Conservation (phyloP, 441 rosid species). For the Corymbia citriodora region DNA sequence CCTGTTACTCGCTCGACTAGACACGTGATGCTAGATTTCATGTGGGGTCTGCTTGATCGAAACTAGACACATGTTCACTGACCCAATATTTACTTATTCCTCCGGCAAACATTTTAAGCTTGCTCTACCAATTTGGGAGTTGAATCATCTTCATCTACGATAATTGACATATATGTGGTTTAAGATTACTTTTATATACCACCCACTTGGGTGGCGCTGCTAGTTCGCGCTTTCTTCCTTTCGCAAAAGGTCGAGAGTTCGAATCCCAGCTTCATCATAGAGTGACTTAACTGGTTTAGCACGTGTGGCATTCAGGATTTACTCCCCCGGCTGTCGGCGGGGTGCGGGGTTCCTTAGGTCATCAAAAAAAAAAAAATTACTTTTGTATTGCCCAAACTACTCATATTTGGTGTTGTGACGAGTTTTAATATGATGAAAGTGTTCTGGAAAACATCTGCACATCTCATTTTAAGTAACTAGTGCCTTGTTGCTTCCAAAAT, state of each 20-base stretch:
- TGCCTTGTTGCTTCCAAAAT: not conserved
- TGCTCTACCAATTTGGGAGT: not conserved
- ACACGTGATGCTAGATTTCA: not conserved
- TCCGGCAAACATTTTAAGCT: not conserved
- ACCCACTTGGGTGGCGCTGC: too few relatives aligned
- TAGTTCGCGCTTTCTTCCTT: too few relatives aligned
- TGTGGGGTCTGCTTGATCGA: not conserved
- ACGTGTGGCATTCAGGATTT: too few relatives aligned
- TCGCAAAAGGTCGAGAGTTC: too few relatives aligned
- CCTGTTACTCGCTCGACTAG: not conserved
- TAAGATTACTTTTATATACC: too few relatives aligned
- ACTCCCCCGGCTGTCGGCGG: too few relatives aligned
- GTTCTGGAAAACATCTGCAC: not conserved
- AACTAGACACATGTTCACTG: not conserved
- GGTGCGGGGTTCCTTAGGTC: too few relatives aligned
- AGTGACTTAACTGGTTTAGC: too few relatives aligned
- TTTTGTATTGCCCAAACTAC: not conserved
- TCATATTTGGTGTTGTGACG: not conserved
- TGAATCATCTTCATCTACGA: not conserved
- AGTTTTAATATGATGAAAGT: not conserved
- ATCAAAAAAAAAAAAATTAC: too few relatives aligned
- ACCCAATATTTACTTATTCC: not conserved
- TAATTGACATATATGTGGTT: not conserved
- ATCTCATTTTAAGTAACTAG: not conserved
- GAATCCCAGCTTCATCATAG: too few relatives aligned